Conservation (phyloP, 2,329 filamentous ascomycete genomes). For the Fusarium caatingaense region DNA sequence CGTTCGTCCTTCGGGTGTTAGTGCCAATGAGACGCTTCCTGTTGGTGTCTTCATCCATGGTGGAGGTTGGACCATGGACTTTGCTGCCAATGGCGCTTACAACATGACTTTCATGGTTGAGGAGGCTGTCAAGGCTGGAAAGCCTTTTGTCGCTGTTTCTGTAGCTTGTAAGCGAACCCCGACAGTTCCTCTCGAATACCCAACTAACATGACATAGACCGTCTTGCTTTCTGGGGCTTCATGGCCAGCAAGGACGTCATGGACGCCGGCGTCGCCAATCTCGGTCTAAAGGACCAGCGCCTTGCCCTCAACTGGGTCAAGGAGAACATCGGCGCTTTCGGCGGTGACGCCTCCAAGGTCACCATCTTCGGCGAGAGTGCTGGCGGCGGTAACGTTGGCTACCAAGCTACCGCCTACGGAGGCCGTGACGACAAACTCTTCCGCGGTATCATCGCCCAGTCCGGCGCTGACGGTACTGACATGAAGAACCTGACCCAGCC, state of each 20-base stretch:
- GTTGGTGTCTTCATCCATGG: conserved; percentile 48
- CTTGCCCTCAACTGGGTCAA: conserved; percentile 62
- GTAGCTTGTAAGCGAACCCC: conserved; percentile 21
- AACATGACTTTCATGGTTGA: conserved; percentile 70
- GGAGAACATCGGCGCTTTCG: conserved; percentile 58
- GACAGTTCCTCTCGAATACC: accelerated
- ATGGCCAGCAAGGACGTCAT: conserved; percentile 58
- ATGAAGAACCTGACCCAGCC: conserved; percentile 34
- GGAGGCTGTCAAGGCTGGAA: conserved; percentile 48
- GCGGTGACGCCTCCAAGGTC: conserved; percentile 58
- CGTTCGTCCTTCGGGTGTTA: conserved; percentile 23
- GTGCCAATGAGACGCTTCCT: conserved; percentile 33
- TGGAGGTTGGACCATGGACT: conserved; percentile 57
- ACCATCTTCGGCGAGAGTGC: conserved; percentile 60
- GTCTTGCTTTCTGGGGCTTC: conserved; percentile 57
- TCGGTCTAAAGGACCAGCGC: conserved; percentile 63
- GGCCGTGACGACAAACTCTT: conserved; percentile 67
- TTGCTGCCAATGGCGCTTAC: conserved; percentile 62
- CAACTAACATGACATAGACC: conserved; percentile 11
- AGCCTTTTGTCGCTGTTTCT: conserved; percentile 39
- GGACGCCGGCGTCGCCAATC: conserved; percentile 52
- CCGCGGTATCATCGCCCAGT: conserved; percentile 63
- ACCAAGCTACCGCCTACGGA: conserved; percentile 62
- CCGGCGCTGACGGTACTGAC: conserved; percentile 52
- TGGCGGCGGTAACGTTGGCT: conserved; percentile 60